Evolutionary conservation across 805 yeast species (phyloP), one percentile per base, ranked within the genome.

Genomic region (Starmera dryadoides): DNA sequence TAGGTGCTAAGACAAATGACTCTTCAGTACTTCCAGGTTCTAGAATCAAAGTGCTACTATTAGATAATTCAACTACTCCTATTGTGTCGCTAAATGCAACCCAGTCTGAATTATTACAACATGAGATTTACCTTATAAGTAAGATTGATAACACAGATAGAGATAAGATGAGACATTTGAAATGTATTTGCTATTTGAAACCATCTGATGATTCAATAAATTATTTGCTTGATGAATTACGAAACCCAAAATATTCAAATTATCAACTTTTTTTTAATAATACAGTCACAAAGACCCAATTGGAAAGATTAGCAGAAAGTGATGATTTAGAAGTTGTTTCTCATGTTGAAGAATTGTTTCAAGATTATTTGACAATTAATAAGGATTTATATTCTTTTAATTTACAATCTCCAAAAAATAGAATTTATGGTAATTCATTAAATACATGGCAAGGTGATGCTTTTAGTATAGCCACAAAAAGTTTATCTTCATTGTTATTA

Each of bases 41-140:
- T 19, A 55, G 71, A 44, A 79, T 89, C 42, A 77, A 77, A 47
- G 95, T 89, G 22, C 67, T 93, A 29, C 67, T 93, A 30, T 70
- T 93, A 41, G 98, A 93, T 55, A 66, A 73, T 37, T 69, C 71
- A 46, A 91, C 98, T 2, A 85, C 94, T 6, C 71, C 88, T 0
- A 78, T 88, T 19, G 75, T 93, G 18, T 87, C 97, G n/a, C 71
- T 93, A 74, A 79, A 84, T 49, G 77, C 94, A 22, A 84, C 96
- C 2, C 98, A 93, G 57, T 81, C 94, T 3, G 84, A 80, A 40
- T 68, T 93, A 34, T 69, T 93, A 30, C 78, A 82, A 47, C 75
- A 86, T 49, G 95, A 91, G 45, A 76, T 93, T n/a, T 87, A 85
- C 43, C 68, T 93, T 36, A 80, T 87, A 34, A 96, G 87, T 44